Evolutionary conservation across 2,329 filamentous ascomycete species (phyloP).

Genomic region (Paecilomyces niveus): DNA sequence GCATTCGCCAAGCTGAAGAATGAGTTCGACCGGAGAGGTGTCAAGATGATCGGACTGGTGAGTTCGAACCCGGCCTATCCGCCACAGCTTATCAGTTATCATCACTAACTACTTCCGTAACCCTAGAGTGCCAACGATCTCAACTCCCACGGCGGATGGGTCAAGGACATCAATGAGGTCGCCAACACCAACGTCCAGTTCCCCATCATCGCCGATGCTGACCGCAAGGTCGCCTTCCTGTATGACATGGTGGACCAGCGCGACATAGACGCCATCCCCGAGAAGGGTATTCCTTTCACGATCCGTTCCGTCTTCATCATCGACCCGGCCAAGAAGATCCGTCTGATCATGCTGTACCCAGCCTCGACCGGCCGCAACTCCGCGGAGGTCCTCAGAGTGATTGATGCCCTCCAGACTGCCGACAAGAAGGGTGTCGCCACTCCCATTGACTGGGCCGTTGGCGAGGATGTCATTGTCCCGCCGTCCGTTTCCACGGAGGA

Average conservation of each 20-base stretch:
- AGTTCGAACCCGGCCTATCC: conserved; percentile 7
- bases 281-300: conserved; percentile 78
- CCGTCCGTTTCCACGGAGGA: conserved; percentile 75
- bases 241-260: conserved; percentile 84
- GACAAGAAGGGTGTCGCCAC: conserved; percentile 85
- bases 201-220: conserved; percentile 76
- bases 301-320: conserved; percentile 94
- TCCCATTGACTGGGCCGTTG: conserved; percentile 82
- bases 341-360: conserved; percentile 86
- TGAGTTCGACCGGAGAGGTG: conserved; percentile 78
- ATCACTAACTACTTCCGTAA: not conserved
- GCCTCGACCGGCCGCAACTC: conserved; percentile 83
- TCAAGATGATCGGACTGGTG: conserved; percentile 82
- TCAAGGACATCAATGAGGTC: conserved; percentile 79
- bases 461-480: conserved; percentile 89
- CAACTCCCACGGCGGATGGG: conserved; percentile 78
- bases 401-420: conserved; percentile 72
- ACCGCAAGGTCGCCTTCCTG: conserved; percentile 66
- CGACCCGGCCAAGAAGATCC: conserved; percentile 88
- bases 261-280: conserved; percentile 72
- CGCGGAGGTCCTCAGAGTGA: conserved; percentile 67
- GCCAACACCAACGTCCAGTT: conserved; percentile 63
- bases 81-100: not conserved
- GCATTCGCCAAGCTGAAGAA: conserved; percentile 83
- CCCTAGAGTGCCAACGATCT: conserved; percentile 69